Base-by-base conservation (phyloP, 2,329 filamentous ascomycete species). In the Immersiporthe knoxdaviesiana region DNA sequence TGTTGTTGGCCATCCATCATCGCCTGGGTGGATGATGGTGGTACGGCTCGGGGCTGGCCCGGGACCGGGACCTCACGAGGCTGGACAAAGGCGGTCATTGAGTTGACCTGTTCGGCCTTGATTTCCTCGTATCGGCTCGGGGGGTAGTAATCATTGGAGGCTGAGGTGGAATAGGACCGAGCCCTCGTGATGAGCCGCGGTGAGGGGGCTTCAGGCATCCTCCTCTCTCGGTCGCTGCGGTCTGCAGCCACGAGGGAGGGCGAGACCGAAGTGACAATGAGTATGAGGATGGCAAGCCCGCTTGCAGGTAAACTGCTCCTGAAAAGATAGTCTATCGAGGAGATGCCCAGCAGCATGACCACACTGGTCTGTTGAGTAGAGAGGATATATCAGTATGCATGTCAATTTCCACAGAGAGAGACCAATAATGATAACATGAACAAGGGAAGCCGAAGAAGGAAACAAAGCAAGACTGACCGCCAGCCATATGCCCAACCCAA, bases 401-500 rank as follows among this genome's bases (percentile, higher is more conserved):
- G 71, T 70, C 30, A 68, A 72, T 73, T n/a, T 6, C 44, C 62
- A 39, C n/a, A 39, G 30, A 71, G 47, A 27, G 32, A 59, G 11
- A 1, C 2, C 1, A 27, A 3, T n/a, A n/a, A n/a, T n/a, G n/a
- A n/a, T n/a, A n/a, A n/a, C n/a, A n/a, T n/a, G n/a, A n/a, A n/a
- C n/a, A n/a, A n/a, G n/a, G n/a, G n/a, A n/a, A n/a, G n/a, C n/a
- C 35, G 35, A 18, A 21, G 24, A 35, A 3, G 11, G 30, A 35
- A 30, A n/a, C n/a, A n/a, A n/a, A n/a, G n/a, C n/a, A 41, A 39
- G 21, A 83, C 85, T 76, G 74, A 87, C 85, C 73, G 79, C 84
- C 65, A 82, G 85, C 87, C 87, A 89, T 41, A 86, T 74, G n/a
- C 78, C 80, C 68, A 87, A 76, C 18, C 81, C 84, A 60, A 79